phyloP scores from a whole-genome alignment of 768 basidiomycete species.

The Nidula microcarpa region DNA sequence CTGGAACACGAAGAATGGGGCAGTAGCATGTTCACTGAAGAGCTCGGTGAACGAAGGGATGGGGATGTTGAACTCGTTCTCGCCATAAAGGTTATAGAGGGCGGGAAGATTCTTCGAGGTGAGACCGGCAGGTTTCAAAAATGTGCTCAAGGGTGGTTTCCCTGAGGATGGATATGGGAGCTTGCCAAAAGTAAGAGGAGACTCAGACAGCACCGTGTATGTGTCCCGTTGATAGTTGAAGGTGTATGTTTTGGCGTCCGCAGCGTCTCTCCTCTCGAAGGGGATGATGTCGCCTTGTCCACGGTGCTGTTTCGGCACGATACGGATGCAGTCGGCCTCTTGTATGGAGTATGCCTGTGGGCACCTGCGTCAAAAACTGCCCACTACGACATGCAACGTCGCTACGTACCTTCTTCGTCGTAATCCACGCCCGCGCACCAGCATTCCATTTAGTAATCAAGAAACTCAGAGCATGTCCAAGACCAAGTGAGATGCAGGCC shows the following conservation, averaged over 20 bases:
- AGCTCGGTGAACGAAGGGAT: conserved; percentile 92
- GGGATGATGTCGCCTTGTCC: conserved; percentile 89
- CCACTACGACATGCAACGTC: neutral
- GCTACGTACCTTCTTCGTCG: conserved; percentile 61
- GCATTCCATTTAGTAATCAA: conserved; percentile 89
- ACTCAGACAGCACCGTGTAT: conserved; percentile 63
- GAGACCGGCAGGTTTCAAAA: conserved; percentile 59
- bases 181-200: conserved; percentile 64
- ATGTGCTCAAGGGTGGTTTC: conserved; percentile 64
- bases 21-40: conserved; percentile 94
- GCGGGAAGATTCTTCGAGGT: conserved; percentile 40
- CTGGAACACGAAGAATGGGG: conserved; percentile 99
- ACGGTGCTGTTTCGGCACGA: conserved; percentile 76
- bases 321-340: conserved; percentile 77
- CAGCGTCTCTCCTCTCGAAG: conserved; percentile 56
- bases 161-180: conserved; percentile 86
- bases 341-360: conserved; percentile 58
- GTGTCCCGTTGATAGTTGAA: conserved; percentile 97
- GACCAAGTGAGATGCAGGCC: conserved; percentile 80
- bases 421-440: conserved; percentile 73
- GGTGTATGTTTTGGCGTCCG: conserved; percentile 63
- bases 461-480: conserved; percentile 89
- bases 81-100: conserved; percentile 72
- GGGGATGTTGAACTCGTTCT: conserved; percentile 96
- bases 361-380: neutral